phyloP scores from a whole-genome alignment of 1,284 basidiomycete genomes.

The Trichosporon sp. region DNA sequence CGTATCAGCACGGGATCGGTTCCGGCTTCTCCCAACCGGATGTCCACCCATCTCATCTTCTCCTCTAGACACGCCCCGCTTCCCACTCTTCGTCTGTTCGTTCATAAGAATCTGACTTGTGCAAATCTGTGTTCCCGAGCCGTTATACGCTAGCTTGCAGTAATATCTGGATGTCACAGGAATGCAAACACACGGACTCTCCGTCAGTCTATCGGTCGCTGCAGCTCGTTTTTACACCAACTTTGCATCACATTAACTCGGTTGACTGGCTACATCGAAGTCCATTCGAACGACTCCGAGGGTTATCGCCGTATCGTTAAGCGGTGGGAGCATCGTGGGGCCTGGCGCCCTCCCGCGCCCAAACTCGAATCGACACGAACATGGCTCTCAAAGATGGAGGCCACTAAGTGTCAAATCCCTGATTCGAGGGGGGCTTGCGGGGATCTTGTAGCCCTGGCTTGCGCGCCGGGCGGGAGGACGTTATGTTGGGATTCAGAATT shows the following conservation, averaged over 20 bases:
- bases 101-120: too few relatives aligned
- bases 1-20: neutral
- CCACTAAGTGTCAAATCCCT: constrained; percentile 4
- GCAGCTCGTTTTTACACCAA: neutral
- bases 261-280: neutral
- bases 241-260: constrained; percentile 17
- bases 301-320: neutral
- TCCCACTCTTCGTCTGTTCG: too few relatives aligned
- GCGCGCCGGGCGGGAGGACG: constrained; percentile 28
- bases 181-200: neutral
- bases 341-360: constrained; percentile 50
- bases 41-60: neutral
- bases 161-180: too few relatives aligned
- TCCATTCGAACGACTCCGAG: neutral
- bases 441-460: constrained; percentile 36
- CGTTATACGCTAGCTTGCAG: too few relatives aligned
- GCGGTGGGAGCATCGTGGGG: neutral
- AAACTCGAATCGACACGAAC: constrained; percentile 33
- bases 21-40: too few relatives aligned
- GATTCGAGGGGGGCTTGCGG: constrained; percentile 40
- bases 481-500: neutral
- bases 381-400: neutral
- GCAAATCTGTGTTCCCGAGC: too few relatives aligned
- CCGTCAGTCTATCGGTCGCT: neutral
- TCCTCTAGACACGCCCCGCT: neutral